A percentile compares a stretch with the other conserved stretches of the same genome.
Conservation (phyloP, 1,284 basidiomycete species). For the Takashimella tepidaria region DNA sequence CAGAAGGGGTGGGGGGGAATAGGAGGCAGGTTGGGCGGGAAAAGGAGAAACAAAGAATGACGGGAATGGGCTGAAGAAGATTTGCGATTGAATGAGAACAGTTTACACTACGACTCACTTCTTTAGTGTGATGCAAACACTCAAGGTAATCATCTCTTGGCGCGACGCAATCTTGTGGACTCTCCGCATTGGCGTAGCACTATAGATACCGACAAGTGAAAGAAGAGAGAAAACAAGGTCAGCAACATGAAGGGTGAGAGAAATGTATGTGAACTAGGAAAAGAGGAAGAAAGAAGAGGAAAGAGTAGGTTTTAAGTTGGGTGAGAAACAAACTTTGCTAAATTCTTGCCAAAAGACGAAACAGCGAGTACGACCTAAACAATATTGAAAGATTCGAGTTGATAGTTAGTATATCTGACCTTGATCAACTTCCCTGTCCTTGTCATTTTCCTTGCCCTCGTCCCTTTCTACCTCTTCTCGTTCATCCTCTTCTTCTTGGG, state of each 20-base stretch:
- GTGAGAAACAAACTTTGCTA: slow-evolving; percentile 57
- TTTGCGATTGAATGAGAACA: no score
- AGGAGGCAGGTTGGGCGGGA: no score
- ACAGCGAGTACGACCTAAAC: slow-evolving; percentile 75
- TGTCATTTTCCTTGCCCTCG: no score
- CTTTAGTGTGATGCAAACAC: slow-evolving; percentile 85
- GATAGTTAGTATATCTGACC: no score
- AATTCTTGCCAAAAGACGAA: slow-evolving; percentile 92
- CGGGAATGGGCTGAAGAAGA: slow-evolving; percentile 14
- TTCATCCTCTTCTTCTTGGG: no score
- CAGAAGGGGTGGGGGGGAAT: no score
- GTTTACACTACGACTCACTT: no score
- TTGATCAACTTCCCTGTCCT: no score
- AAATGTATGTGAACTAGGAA: slow-evolving; percentile 1
- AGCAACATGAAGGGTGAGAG: not conserved
- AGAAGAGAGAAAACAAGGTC: not conserved
- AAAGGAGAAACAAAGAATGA: not conserved
- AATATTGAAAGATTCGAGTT: not conserved
- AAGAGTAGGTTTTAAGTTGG: not conserved
- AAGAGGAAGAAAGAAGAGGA: not conserved
- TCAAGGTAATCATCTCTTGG: slow-evolving; percentile 87
- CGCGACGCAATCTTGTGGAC: slow-evolving; percentile 64
- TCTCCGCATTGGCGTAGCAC: slow-evolving; percentile 83
- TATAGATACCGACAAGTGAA: no score
- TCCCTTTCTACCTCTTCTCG: no score